phyloP scores from a whole-genome alignment of 768 basidiomycete species.

The Rhizopogon salebrosus region DNA sequence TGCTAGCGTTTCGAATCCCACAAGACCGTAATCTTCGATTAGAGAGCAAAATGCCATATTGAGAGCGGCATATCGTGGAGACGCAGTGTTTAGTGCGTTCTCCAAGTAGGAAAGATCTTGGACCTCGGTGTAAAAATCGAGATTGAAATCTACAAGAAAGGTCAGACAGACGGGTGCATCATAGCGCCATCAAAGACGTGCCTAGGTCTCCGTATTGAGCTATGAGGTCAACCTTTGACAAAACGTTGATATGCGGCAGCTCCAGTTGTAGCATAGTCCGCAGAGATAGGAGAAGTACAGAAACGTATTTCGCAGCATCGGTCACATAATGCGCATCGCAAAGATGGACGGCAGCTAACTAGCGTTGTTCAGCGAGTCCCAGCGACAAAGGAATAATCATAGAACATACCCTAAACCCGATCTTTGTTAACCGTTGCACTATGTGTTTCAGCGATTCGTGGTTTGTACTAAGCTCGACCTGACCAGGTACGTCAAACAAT shows the following conservation, averaged over 20 bases:
- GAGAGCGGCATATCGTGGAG: conserved; percentile 68
- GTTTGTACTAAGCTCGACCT: conserved; percentile 96
- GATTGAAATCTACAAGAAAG: conserved; percentile 74
- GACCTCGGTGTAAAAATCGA: conserved; percentile 97
- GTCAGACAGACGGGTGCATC: neutral
- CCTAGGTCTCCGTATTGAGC: conserved; percentile 88
- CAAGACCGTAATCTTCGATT: conserved; percentile 90
- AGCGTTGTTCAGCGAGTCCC: conserved; percentile 6
- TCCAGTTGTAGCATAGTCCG: conserved; percentile 98
- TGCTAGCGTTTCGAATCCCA: conserved; percentile 94
- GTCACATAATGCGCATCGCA: conserved; percentile 98
- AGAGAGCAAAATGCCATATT: conserved; percentile 89
- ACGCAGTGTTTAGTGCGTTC: conserved; percentile 58
- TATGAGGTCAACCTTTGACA: conserved; percentile 94
- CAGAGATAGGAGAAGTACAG: conserved; percentile 84
- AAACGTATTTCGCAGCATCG: conserved; percentile 92
- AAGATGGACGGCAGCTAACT: conserved; percentile 92
- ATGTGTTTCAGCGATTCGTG: conserved; percentile 86
- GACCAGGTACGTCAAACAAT: conserved; percentile 93
- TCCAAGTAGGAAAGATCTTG: conserved; percentile 91
- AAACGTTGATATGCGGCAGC: conserved; percentile 95
- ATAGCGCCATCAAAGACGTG: conserved; percentile 30
- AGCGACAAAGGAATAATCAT: neutral
- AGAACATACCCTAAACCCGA: conserved; percentile 76
- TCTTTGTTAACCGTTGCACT: conserved; percentile 62